Percentiles rank a stretch among this genome's conserved stretches.
These are phyloP conservation scores for Paxillus ammoniavirescens DNA, from an alignment of 768 basidiomycete genomes.

Conservation along the genomic window DNA sequence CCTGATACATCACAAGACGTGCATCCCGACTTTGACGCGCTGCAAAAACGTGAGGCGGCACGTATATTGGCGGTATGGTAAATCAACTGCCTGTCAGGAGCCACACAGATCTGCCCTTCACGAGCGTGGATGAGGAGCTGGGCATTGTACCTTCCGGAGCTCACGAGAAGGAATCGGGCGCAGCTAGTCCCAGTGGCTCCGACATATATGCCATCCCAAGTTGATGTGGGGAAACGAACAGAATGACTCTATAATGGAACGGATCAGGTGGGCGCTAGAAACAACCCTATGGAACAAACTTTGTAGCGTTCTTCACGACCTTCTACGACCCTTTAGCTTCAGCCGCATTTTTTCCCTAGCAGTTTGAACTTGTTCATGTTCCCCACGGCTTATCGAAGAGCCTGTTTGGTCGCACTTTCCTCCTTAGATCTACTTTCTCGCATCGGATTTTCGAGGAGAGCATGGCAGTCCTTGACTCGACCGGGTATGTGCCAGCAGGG, in stretches of 20 bases:
- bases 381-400: slow-evolving; percentile 42
- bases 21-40: slow-evolving; percentile 65
- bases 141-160: slow-evolving; percentile 42
- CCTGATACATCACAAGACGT: no score
- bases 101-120: slow-evolving; percentile 91
- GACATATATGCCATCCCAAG: slow-evolving; percentile 91
- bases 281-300: slow-evolving; percentile 12
- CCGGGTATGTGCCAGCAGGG: slow-evolving; percentile 57
- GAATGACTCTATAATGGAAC: slow-evolving; percentile 51
- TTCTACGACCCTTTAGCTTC: slow-evolving; percentile 64
- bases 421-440: slow-evolving; percentile 52
- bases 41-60: slow-evolving; percentile 25
- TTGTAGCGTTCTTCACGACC: no score
- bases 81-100: slow-evolving; percentile 57
- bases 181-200: slow-evolving; percentile 75
- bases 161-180: no score
- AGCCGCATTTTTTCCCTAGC: slow-evolving; percentile 51
- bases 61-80: neutral
- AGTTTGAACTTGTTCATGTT: slow-evolving; percentile 44
- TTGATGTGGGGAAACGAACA: slow-evolving; percentile 73
- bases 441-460: no score
- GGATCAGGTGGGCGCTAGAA: slow-evolving; percentile 1
- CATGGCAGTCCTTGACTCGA: no score
- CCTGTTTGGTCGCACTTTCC: no score
- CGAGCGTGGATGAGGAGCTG: slow-evolving; percentile 46